phyloP scores from a whole-genome alignment of 768 basidiomycete genomes.

The Rhodotorula paludigena region DNA sequence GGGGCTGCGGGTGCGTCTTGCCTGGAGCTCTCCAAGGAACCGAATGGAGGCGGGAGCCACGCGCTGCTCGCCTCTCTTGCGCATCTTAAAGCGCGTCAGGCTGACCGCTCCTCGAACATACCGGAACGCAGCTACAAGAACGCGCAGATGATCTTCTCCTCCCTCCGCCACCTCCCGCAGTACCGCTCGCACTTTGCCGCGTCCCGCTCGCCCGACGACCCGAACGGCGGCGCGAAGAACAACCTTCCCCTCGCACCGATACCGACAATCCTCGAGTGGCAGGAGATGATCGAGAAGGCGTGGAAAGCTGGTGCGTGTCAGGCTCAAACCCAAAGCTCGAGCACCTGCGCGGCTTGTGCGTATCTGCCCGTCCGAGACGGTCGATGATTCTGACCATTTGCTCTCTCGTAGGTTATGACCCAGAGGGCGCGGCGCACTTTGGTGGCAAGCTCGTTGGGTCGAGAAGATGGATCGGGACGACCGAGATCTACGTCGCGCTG shows the following conservation, averaged over 20 bases:
- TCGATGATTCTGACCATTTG: background rate
- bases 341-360: no score
- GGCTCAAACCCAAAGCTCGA: no score
- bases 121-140: slow-evolving; percentile 35
- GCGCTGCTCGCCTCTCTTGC: background rate
- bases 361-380: no score
- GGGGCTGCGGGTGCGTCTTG: slow-evolving; percentile 29
- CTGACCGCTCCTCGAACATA: background rate
- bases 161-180: slow-evolving; percentile 21
- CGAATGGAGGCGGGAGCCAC: no score
- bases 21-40: no score
- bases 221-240: background rate
- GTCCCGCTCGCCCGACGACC: background rate
- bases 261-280: slow-evolving; percentile 37
- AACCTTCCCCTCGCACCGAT: slow-evolving; percentile 1
- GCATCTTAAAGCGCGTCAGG: no score
- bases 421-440: slow-evolving; percentile 35
- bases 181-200: slow-evolving; percentile 2
- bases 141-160: slow-evolving; percentile 38
- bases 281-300: slow-evolving; percentile 35
- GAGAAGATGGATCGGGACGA: slow-evolving; percentile 42
- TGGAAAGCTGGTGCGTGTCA: slow-evolving; percentile 29
- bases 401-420: slow-evolving; percentile 43
- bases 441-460: slow-evolving; percentile 28
- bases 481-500: slow-evolving; percentile 40